Evolutionary conservation across 164 flowering plant genomes (phyloP).

Genomic region (Santalum album): DNA sequence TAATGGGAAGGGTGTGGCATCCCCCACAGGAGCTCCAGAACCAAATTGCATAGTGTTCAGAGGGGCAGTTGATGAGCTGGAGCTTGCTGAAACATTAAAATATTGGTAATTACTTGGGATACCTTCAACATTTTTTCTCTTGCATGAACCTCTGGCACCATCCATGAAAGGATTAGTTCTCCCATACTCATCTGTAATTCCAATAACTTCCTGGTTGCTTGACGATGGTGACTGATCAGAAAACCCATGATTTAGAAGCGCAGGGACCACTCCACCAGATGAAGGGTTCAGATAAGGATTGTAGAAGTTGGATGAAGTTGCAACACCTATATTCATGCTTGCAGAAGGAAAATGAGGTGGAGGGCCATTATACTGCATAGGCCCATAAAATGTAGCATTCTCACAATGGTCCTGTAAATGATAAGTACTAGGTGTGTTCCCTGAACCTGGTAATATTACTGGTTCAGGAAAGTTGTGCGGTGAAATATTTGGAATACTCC

Average conservation of each 20-base stretch:
- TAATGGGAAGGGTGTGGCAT: constrained; percentile 19
- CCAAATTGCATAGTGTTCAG: constrained; percentile 34
- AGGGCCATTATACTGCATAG: constrained; percentile 34
- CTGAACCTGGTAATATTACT: constrained; percentile 34
- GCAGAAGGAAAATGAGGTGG: constrained; percentile 38
- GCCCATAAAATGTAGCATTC: constrained; percentile 33
- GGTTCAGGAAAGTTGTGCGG: constrained; percentile 35
- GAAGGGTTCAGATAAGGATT: constrained; percentile 40
- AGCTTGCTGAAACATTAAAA: constrained; percentile 35
- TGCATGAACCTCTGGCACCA: constrained; percentile 42
- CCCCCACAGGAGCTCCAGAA: constrained; percentile 23
- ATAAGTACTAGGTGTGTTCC: constrained; percentile 32
- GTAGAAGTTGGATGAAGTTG: constrained; percentile 29
- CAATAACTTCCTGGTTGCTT: constrained; percentile 31
- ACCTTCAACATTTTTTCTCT: constrained; percentile 63
- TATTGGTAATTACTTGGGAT: constrained; percentile 26
- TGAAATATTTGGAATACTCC: constrained; percentile 26
- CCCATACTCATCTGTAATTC: constrained; percentile 39
- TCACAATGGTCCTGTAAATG: constrained; percentile 42
- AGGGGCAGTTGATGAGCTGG: constrained; percentile 41
- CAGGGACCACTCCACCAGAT: constrained; percentile 28
- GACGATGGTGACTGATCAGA: constrained; percentile 42
- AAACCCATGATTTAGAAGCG: constrained; percentile 32
- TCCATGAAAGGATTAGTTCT: constrained; percentile 41
- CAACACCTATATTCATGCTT: constrained; percentile 29